Percentiles rank a stretch among this genome's conserved stretches.
Conservation (phyloP, 495 filamentous ascomycete genomes). For the Aspergillus mulundensis region DNA sequence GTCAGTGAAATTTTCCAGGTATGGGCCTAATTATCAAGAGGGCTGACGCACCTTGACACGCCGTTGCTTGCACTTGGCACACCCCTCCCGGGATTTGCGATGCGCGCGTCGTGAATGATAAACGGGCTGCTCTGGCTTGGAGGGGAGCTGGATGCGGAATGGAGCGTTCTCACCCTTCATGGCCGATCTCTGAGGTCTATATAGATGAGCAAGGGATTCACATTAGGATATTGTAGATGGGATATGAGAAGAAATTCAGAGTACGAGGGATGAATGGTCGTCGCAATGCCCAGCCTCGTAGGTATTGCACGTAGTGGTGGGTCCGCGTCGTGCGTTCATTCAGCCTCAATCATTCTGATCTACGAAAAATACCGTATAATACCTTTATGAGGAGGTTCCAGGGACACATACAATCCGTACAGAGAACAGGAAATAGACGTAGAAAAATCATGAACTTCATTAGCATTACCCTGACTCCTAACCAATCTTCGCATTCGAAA, state of each 20-base stretch:
- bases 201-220: too few relatives aligned
- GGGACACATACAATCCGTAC: background rate
- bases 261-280: background rate
- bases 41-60: slow-evolving; percentile 40
- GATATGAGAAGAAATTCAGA: background rate
- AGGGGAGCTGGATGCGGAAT: slow-evolving; percentile 25
- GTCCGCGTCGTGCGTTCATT: background rate
- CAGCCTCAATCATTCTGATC: background rate
- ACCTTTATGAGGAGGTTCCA: too few relatives aligned
- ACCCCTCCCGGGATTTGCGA: slow-evolving; percentile 44
- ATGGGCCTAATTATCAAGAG: background rate
- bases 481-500: slow-evolving; percentile 46
- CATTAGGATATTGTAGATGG: background rate
- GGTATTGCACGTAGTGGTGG: background rate
- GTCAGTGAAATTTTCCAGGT: background rate
- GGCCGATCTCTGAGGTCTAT: background rate
- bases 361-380: too few relatives aligned
- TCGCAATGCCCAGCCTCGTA: background rate
- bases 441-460: slow-evolving; percentile 25
- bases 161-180: slow-evolving; percentile 28
- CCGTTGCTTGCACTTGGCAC: slow-evolving; percentile 45
- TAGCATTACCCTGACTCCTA: slow-evolving; percentile 12
- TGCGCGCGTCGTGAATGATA: slow-evolving; percentile 35
- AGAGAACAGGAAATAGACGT: background rate
- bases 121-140: slow-evolving; percentile 10